A percentile compares a stretch with the other conserved stretches of the same genome.
These are phyloP conservation scores for Hamigera avellanea DNA, from an alignment of 495 filamentous ascomycete species.

Conservation along the genomic window DNA sequence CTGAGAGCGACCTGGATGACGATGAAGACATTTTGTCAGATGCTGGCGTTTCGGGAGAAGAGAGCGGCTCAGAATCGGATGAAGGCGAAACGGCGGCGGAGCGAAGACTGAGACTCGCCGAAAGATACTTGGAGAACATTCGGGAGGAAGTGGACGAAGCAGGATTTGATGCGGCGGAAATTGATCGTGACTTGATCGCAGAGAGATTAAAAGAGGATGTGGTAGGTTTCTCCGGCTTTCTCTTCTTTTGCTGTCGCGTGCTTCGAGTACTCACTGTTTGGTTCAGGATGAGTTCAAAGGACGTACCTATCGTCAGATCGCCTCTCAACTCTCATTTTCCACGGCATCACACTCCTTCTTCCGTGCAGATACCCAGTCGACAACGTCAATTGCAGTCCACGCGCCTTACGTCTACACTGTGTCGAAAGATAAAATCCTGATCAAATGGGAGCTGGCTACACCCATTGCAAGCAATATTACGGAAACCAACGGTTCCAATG, in stretches of 20 bases:
- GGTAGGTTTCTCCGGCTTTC: conserved; percentile 22
- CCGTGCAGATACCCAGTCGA: conserved; percentile 60
- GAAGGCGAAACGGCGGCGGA: conserved; percentile 80
- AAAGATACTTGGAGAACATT: conserved; percentile 87
- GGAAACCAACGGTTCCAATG: conserved; percentile 35
- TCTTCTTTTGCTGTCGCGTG: neutral
- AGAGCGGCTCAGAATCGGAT: conserved; percentile 39
- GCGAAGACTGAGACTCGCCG: conserved; percentile 74
- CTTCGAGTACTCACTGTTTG: conserved; percentile 2
- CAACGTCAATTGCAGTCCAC: conserved; percentile 68
- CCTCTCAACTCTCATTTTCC: conserved; percentile 52
- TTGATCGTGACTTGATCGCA: conserved; percentile 85
- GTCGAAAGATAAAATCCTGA: conserved; percentile 69
- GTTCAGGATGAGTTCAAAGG: conserved; percentile 75
- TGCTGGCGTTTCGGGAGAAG: conserved; percentile 30
- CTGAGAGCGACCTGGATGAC: conserved; percentile 68
- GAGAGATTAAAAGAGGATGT: conserved; percentile 84
- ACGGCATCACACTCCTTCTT: conserved; percentile 56
- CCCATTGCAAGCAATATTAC: conserved; percentile 19
- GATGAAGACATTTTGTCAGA: conserved; percentile 33
- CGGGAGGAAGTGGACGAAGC: conserved; percentile 67
- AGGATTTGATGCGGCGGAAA: conserved; percentile 86
- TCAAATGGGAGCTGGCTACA: conserved; percentile 70
- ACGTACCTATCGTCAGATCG: conserved; percentile 68
- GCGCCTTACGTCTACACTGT: conserved; percentile 76